phyloP scores from a whole-genome alignment of 495 filamentous ascomycete genomes.

The Aspergillus biplanus region DNA sequence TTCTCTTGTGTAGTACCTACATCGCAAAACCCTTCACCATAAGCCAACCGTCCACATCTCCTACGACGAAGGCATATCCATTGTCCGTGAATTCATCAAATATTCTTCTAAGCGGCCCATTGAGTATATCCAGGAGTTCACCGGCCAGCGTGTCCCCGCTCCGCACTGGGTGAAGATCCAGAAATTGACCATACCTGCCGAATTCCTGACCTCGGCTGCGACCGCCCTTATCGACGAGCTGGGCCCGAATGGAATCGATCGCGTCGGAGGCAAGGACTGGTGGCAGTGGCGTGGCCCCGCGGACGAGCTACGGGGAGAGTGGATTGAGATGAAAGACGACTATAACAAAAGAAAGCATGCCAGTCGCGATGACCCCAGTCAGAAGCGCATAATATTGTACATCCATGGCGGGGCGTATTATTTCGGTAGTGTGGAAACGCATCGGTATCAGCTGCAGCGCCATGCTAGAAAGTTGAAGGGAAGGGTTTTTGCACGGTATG shows the following conservation, averaged over 20 bases:
- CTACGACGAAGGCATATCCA: slow-evolving; percentile 90
- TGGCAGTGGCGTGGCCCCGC: slow-evolving; percentile 85
- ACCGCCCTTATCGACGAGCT: slow-evolving; percentile 67
- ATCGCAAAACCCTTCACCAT: slow-evolving; percentile 71
- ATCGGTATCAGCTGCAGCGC: slow-evolving; percentile 93
- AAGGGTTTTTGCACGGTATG: slow-evolving; percentile 75
- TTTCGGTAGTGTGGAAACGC: slow-evolving; percentile 92
- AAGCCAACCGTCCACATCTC: slow-evolving; percentile 86
- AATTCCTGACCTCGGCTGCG: slow-evolving; percentile 64
- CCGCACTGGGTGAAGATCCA: slow-evolving; percentile 87
- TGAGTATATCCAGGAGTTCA: slow-evolving; percentile 90
- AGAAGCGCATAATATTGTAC: slow-evolving; percentile 86
- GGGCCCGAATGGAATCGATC: slow-evolving; percentile 70
- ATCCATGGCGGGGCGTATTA: slow-evolving; percentile 84
- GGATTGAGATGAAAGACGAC: slow-evolving; percentile 92
- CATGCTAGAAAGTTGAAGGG: slow-evolving; percentile 93
- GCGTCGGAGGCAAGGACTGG: slow-evolving; percentile 83
- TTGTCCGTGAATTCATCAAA: slow-evolving; percentile 81
- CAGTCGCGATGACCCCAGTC: slow-evolving; percentile 32
- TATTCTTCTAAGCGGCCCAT: slow-evolving; percentile 86
- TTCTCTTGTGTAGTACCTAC: slow-evolving; percentile 65
- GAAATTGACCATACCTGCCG: slow-evolving; percentile 66
- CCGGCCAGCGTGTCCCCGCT: slow-evolving; percentile 83
- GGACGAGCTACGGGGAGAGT: slow-evolving; percentile 75
- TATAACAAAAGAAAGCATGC: slow-evolving; percentile 69